Base-by-base conservation (phyloP, 2,329 filamentous ascomycete genomes). In the Cryphonectria parasitica region DNA sequence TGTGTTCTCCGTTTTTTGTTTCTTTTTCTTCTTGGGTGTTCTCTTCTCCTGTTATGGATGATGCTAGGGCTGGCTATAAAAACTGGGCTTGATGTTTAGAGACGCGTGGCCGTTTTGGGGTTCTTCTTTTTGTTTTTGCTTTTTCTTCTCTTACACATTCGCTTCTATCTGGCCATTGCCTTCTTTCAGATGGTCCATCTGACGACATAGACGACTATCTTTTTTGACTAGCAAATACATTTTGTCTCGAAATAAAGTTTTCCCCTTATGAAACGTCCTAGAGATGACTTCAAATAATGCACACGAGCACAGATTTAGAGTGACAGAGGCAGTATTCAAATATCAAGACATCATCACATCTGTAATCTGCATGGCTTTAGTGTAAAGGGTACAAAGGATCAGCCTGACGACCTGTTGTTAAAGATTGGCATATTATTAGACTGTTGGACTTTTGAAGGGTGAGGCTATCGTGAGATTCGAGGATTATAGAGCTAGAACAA, bases 401-500 rank as follows among this genome's bases (percentile, higher is more conserved):
- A 39, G 36, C 10, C 36, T 39, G 36, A 3, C 36, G 11, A 39
- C 11, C 10, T 39, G 36, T 11, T 10, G 2, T 39, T 10, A 39
- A 39, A 10, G 10, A 10, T 39, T 39, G 36, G 36, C 45, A 22
- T 22, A 5, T 45, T 45, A 22, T 22, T 22, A 22, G 43, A 45
- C 5, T 45, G 15, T 11, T 19, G 43, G 43, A 4, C 15, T 1
- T 6, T 22, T 19, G 43, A 45, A 22, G 6, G 34, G 34, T n/a
- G 19, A 22, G 22, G 45, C 45, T 22, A n/a, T n/a, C 19, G 45
- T 52, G 36, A 11, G 19, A 52, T n/a, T n/a, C 10, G 45, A 10
- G 45, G 10, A n/a, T 52, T 5, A n/a, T 1, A 52, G 45, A 11
- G 5, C 71, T 80, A 81, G 15, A 80, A 71, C 0, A 81, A 80